Evolutionary conservation across 805 yeast species (phyloP), one percentile per base, ranked within the genome.

Genomic region (Metschnikowia matae): DNA sequence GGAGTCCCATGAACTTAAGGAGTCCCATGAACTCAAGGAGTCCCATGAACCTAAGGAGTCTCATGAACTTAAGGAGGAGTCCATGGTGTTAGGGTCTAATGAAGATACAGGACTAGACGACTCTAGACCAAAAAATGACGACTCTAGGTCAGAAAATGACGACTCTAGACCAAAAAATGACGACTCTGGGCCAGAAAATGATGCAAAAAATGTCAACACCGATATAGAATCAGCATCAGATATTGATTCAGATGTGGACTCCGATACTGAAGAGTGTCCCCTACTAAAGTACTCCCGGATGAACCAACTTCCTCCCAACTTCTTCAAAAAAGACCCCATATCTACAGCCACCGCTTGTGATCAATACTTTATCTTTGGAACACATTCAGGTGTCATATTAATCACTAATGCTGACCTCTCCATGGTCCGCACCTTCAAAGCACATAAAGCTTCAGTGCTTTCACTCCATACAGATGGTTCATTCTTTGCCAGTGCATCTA

Each of bases 361-460:
- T 2, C 65, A 73, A 1, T 74, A 85, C 35, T 81, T 85, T 53
- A 81, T 87, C 10, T 87, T 89, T 71, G 98, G 95, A 0, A 89
- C 97, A 0, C 97, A 94, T 57, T 81, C 94, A 0, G 98, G 98
- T 0, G 68, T 87, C 2, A 66, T 92, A 1, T 90, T 88, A 57
- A 66, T 92, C 14, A 77, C 87, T 1, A 71, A 73, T 8, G 76
- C 89, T 0, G 82, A 82, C 35, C 77, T 86, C 54, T 68, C 77
- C 6, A 66, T 84, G 0, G 69, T 90, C 1, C 75, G 96, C 36
- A 84, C 96, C 0, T 78, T 88, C 53, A 81, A 89, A 57, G 90
- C 92, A 0, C 96, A 95, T 61, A 75, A 88, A 43, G 90, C 97
- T 0, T 89, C 97, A 0, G 80, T 94, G 2, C 68, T 91, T 39